Evolutionary conservation across 805 yeast species (phyloP).

Genomic region (Suhomyces xylopsoci): DNA sequence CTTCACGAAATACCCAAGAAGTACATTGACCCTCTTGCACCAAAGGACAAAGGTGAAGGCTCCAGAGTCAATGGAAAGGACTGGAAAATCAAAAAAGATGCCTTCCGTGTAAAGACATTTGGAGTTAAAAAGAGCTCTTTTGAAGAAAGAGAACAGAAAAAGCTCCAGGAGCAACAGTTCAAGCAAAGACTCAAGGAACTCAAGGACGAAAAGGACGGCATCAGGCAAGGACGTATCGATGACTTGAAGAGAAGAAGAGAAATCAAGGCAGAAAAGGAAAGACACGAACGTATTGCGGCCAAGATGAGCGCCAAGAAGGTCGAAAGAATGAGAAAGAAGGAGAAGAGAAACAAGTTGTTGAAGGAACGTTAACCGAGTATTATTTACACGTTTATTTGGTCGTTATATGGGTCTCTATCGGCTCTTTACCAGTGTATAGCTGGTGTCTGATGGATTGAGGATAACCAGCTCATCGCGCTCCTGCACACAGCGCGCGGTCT

Average conservation of each 20-base stretch:
- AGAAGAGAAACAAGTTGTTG: slow-evolving; percentile 90
- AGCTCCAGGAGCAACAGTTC: slow-evolving; percentile 60
- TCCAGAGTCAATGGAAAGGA: slow-evolving; percentile 60
- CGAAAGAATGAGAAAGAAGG: slow-evolving; percentile 84
- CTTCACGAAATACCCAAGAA: slow-evolving; percentile 34
- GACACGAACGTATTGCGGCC: slow-evolving; percentile 76
- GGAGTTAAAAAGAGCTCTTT: slow-evolving; percentile 59
- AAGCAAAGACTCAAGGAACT: slow-evolving; percentile 69
- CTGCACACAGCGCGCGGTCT: background rate
- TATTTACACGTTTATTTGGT: background rate
- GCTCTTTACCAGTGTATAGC: background rate
- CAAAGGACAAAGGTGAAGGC: slow-evolving; percentile 44
- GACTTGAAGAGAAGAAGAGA: slow-evolving; percentile 71
- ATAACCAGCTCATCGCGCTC: background rate
- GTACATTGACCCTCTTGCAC: slow-evolving; percentile 31
- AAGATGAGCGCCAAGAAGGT: slow-evolving; percentile 91
- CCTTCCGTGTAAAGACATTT: slow-evolving; percentile 59
- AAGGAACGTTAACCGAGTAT: slow-evolving; percentile 64
- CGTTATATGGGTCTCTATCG: background rate
- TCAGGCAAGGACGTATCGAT: slow-evolving; percentile 50
- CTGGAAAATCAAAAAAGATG: slow-evolving; percentile 69
- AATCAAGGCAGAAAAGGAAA: slow-evolving; percentile 82
- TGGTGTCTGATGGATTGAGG: background rate
- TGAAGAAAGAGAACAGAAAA: slow-evolving; percentile 64
- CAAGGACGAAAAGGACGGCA: slow-evolving; percentile 73